Percentiles rank a stretch among this genome's conserved stretches.
phyloP scores from a whole-genome alignment of 345 rosid genomes.

The Corchorus capsularis region DNA sequence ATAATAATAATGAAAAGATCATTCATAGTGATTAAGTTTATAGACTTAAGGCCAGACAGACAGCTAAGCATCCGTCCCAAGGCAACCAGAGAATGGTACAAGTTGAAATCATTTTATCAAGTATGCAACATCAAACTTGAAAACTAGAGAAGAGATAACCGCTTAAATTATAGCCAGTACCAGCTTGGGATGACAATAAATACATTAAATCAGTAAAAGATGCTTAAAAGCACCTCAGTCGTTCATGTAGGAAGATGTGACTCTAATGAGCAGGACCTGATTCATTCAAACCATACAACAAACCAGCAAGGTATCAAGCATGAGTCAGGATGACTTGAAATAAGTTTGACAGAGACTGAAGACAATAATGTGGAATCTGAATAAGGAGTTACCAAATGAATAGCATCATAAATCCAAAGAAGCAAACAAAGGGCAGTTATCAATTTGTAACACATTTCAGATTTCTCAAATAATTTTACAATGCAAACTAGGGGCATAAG shows the following conservation, averaged over 20 bases:
- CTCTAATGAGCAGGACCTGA: not conserved
- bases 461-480: conserved; percentile 6
- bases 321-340: not conserved
- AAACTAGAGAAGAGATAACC: not conserved
- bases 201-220: not conserved
- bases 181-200: not conserved
- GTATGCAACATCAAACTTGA: not conserved
- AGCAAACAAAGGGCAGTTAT: not conserved
- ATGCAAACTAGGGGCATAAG: not conserved
- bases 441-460: not conserved
- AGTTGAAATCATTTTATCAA: conserved; percentile 2
- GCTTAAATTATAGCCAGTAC: not conserved
- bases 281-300: not conserved
- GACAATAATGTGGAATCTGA: not conserved
- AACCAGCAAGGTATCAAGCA: not conserved
- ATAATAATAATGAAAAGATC: not conserved
- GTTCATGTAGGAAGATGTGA: not conserved
- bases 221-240: not conserved
- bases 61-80: not conserved
- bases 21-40: not conserved
- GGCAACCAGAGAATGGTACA: conserved; percentile 1
- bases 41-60: not conserved
- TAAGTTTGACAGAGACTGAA: not conserved
- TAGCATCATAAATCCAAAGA: not conserved
- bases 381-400: not conserved